These are phyloP conservation scores for Globisporangium echinulatum DNA, from an alignment of 352 stramenopile genomes.

Conservation along the genomic window DNA sequence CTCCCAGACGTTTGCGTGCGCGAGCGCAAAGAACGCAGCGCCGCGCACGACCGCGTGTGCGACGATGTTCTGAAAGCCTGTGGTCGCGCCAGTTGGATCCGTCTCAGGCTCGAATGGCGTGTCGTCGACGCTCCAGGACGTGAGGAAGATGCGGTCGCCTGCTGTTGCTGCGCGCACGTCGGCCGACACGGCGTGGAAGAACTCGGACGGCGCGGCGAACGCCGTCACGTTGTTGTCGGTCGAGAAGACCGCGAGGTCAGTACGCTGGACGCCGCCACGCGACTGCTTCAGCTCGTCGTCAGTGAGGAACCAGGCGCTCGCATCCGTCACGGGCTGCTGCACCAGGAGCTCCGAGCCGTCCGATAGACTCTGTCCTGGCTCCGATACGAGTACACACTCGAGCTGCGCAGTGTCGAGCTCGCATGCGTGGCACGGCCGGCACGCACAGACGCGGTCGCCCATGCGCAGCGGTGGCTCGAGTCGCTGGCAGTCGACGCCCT, in stretches of 20 bases:
- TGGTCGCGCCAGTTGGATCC: constrained; percentile 2
- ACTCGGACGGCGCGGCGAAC: constrained; percentile 7
- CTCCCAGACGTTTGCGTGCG: constrained; percentile 6
- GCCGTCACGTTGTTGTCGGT: constrained; percentile 3
- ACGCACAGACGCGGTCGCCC: constrained; percentile 22
- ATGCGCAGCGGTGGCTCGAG: constrained; percentile 13
- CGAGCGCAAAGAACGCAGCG: constrained; percentile 4
- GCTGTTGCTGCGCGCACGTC: constrained; percentile 14
- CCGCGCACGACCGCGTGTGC: constrained; percentile 1
- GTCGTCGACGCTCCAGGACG: constrained; percentile 10
- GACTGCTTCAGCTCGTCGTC: constrained; percentile 2
- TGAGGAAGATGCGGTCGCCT: constrained; percentile 15
- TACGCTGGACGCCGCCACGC: neutral
- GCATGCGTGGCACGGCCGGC: constrained; percentile 30
- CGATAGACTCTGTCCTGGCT: constrained; percentile 9
- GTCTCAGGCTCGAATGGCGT: constrained; percentile 7
- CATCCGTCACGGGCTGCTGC: constrained; percentile 17
- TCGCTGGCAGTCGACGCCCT: constrained; percentile 5
- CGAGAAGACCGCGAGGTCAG: constrained; percentile 2
- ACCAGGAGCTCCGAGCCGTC: constrained; percentile 17
- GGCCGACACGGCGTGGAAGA: constrained; percentile 7
- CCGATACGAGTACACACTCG: constrained; percentile 15
- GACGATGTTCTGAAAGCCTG: constrained; percentile 5
- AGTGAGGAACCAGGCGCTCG: constrained; percentile 6
- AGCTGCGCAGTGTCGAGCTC: constrained; percentile 12